phyloP scores from a whole-genome alignment of 2,329 filamentous ascomycete genomes.

The Microascus cirrosus region DNA sequence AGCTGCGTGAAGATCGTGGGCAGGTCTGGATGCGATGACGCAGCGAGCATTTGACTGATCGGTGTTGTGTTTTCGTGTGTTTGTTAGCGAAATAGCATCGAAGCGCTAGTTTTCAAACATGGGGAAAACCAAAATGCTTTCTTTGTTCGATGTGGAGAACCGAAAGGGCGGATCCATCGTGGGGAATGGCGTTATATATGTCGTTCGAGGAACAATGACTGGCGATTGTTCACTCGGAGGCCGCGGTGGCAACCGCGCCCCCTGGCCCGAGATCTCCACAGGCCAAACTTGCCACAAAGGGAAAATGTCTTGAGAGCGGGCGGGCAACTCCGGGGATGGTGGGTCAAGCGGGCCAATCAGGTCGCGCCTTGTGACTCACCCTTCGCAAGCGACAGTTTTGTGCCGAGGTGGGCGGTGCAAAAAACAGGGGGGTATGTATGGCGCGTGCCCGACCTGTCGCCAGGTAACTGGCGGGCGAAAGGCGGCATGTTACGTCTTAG shows the following conservation, averaged over 20 bases:
- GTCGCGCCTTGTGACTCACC: background rate
- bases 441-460: background rate
- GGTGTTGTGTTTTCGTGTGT: background rate
- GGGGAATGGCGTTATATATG: background rate
- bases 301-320: background rate
- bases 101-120: background rate
- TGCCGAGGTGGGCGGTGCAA: background rate
- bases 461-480: background rate
- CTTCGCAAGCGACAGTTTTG: background rate
- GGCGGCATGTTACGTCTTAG: background rate
- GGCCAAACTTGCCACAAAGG: background rate
- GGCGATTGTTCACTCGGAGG: background rate
- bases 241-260: background rate
- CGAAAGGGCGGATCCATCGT: background rate
- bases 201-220: background rate
- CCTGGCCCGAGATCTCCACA: background rate
- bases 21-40: background rate
- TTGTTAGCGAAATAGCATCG: background rate
- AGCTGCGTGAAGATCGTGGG: background rate
- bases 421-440: background rate
- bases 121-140: background rate
- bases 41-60: background rate
- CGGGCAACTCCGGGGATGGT: background rate
- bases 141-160: background rate
- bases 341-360: background rate